A percentile compares a stretch with the other conserved stretches of the same genome.
These are phyloP conservation scores for Cicer judaicum DNA, from an alignment of 306 rosid species.

Conservation along the genomic window DNA sequence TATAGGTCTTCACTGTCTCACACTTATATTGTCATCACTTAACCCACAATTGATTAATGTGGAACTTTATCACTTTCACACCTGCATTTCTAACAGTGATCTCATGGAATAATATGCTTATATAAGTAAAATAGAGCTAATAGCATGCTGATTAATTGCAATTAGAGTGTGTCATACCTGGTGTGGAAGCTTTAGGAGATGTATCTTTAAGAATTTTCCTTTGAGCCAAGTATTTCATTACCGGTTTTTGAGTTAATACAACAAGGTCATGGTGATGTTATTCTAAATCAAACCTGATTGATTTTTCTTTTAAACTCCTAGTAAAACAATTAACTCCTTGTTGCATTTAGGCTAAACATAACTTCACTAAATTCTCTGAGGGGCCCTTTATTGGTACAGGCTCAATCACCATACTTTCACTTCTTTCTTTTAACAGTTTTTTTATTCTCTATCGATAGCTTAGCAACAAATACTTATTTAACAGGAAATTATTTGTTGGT, in stretches of 20 bases:
- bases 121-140: background rate
- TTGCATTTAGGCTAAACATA: background rate
- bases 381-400: background rate
- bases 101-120: background rate
- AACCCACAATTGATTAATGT: background rate
- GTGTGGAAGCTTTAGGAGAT: background rate
- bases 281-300: background rate
- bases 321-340: background rate
- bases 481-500: constrained; percentile 16
- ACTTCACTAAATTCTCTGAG: background rate
- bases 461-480: constrained; percentile 11
- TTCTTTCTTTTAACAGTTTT: constrained; percentile 3
- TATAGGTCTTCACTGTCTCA: background rate
- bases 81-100: background rate
- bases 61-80: background rate
- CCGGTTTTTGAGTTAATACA: background rate
- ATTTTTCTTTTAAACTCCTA: background rate
- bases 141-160: background rate
- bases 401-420: background rate
- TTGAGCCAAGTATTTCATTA: background rate
- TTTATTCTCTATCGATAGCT: constrained; percentile 1
- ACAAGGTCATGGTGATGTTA: background rate
- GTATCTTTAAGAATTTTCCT: background rate
- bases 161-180: background rate
- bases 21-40: background rate